phyloP scores from a whole-genome alignment of 1,284 basidiomycete species.

The Ceratobasidium papillatum region DNA sequence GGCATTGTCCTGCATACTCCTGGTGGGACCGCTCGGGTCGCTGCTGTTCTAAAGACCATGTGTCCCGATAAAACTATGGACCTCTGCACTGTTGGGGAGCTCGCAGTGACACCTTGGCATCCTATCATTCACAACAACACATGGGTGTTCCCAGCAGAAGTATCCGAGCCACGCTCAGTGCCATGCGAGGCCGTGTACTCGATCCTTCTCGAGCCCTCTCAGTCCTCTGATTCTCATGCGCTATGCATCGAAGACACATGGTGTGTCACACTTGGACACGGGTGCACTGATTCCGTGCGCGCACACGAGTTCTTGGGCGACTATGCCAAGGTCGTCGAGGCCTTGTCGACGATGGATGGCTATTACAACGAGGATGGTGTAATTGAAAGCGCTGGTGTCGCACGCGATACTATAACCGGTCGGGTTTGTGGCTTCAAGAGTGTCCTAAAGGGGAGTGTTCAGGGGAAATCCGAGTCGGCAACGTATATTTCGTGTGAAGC shows the following conservation, averaged over 20 bases:
- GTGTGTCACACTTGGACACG: slow-evolving; percentile 45
- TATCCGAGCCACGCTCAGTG: slow-evolving; percentile 22
- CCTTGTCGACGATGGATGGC: slow-evolving; percentile 14
- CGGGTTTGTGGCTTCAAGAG: slow-evolving; percentile 39
- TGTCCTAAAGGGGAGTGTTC: not conserved
- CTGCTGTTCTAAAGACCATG: slow-evolving; percentile 36
- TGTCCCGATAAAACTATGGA: slow-evolving; percentile 1
- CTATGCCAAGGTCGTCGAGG: slow-evolving; percentile 35
- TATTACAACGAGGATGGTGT: slow-evolving; percentile 20
- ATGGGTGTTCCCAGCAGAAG: slow-evolving; percentile 46
- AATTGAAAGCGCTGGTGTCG: slow-evolving; percentile 31
- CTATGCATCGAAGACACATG: slow-evolving; percentile 41
- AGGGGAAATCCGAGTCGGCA: not conserved
- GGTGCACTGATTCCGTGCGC: slow-evolving; percentile 40
- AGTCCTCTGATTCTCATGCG: slow-evolving; percentile 41
- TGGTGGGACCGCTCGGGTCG: slow-evolving; percentile 39
- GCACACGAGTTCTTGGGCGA: slow-evolving; percentile 42
- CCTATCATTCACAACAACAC: slow-evolving; percentile 41
- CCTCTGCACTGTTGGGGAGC: slow-evolving; percentile 42
- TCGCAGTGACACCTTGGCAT: slow-evolving; percentile 46
- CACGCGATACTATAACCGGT: slow-evolving; percentile 13
- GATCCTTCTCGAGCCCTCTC: slow-evolving; percentile 44
- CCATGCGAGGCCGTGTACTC: slow-evolving; percentile 45
- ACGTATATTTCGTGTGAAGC: slow-evolving; percentile 1
- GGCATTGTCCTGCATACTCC: slow-evolving; percentile 42